Evolutionary conservation across 2,329 filamentous ascomycete genomes (phyloP).

Genomic region (Leptoxyphium fumago): DNA sequence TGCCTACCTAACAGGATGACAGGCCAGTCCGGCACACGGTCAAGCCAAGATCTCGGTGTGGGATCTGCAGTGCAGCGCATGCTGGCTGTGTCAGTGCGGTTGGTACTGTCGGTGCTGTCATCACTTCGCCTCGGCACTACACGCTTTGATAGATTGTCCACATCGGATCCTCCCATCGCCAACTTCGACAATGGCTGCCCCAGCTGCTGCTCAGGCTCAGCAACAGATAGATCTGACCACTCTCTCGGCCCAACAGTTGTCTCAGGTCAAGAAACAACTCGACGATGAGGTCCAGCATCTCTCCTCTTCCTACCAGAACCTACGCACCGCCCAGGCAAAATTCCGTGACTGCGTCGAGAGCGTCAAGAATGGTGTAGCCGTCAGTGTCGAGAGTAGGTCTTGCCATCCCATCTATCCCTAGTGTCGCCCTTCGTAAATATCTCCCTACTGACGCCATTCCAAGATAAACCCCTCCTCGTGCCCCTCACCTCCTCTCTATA

Average conservation of each 20-base stretch:
- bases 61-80: too few species aligned
- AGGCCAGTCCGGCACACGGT: too few species aligned
- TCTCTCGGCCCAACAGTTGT: conserved; percentile 73
- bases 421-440: background rate
- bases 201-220: background rate
- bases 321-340: conserved; percentile 78
- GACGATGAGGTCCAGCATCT: conserved; percentile 94
- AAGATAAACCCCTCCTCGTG: conserved; percentile 60
- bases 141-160: too few species aligned
- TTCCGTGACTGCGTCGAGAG: conserved; percentile 81
- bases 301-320: conserved; percentile 74
- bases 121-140: too few species aligned
- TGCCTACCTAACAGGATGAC: too few species aligned
- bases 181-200: background rate
- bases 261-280: conserved; percentile 85
- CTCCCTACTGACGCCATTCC: conserved; percentile 19
- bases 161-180: too few species aligned
- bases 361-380: conserved; percentile 37
- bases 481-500: conserved; percentile 91
- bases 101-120: too few species aligned
- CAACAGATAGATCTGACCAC: conserved; percentile 51
- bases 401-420: background rate
- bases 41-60: too few species aligned
- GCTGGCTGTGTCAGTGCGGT: too few species aligned
- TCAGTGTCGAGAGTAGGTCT: conserved; percentile 23